Conservation (phyloP, 768 basidiomycete genomes). For the Mycena kentingensis region DNA sequence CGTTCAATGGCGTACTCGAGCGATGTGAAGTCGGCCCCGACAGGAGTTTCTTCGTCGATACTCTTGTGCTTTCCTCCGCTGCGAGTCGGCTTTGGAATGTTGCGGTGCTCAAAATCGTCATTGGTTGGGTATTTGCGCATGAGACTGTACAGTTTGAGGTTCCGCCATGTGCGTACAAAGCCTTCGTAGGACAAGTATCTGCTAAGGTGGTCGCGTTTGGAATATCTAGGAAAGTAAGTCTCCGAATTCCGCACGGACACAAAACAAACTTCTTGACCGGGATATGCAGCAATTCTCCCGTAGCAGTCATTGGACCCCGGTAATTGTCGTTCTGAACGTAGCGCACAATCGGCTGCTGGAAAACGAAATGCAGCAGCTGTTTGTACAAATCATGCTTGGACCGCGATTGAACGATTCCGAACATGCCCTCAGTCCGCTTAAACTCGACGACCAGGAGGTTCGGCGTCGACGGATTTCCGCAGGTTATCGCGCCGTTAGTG, state of each 20-base stretch:
- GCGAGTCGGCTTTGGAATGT: constrained; percentile 16
- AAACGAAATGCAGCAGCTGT: constrained; percentile 70
- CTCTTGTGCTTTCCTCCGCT: constrained; percentile 32
- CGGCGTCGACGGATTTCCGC: constrained; percentile 86
- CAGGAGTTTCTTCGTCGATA: constrained; percentile 54
- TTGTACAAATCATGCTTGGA: constrained; percentile 86
- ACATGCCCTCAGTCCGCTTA: constrained; percentile 72
- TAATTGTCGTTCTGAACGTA: constrained; percentile 79
- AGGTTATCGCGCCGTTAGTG: constrained; percentile 77
- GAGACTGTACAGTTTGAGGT: constrained; percentile 46
- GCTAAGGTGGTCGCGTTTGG: constrained; percentile 31
- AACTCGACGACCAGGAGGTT: constrained; percentile 83
- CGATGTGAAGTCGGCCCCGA: constrained; percentile 55
- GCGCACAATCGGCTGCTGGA: constrained; percentile 63
- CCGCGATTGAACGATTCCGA: constrained; percentile 80
- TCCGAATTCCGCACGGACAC: background rate
- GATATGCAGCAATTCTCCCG: constrained; percentile 65
- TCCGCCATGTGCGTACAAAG: constrained; percentile 58
- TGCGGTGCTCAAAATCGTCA: constrained; percentile 7
- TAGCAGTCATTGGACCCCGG: constrained; percentile 60
- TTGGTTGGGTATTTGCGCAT: constrained; percentile 32
- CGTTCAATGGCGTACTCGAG: constrained; percentile 89
- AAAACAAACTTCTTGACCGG: constrained; percentile 50
- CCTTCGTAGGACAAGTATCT: constrained; percentile 40
- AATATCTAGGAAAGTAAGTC: constrained; percentile 30